Percentiles rank a stretch among this genome's conserved stretches.
phyloP scores from a whole-genome alignment of 2,329 filamentous ascomycete genomes.

The Tympanopsis confertula region DNA sequence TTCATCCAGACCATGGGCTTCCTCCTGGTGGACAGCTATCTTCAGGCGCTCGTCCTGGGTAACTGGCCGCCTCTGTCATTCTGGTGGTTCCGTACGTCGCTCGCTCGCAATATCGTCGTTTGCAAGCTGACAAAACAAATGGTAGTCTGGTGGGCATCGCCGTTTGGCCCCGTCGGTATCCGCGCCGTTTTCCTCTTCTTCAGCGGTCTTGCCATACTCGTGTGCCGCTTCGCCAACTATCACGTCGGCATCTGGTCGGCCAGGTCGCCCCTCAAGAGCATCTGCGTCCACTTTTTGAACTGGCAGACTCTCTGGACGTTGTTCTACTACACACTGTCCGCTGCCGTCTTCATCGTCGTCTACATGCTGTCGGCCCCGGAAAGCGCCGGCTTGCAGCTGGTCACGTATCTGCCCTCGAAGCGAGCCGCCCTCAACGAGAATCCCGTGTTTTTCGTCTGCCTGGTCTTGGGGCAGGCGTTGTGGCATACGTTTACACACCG shows the following conservation, averaged over 20 bases:
- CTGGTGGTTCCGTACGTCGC: neutral
- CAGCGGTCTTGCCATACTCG: slow-evolving; percentile 64
- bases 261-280: slow-evolving; percentile 52
- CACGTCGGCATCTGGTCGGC: slow-evolving; percentile 66
- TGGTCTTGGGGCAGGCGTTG: slow-evolving; percentile 57
- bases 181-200: slow-evolving; percentile 67
- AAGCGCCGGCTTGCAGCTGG: slow-evolving; percentile 55
- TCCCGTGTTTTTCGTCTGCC: slow-evolving; percentile 66
- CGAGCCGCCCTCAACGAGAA: slow-evolving; percentile 74
- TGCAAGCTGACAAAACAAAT: slow-evolving; percentile 1
- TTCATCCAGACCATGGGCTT: slow-evolving; percentile 69
- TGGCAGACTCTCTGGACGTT: slow-evolving; percentile 57
- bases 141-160: slow-evolving; percentile 78
- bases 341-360: slow-evolving; percentile 67
- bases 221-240: slow-evolving; percentile 76
- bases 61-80: slow-evolving; percentile 57
- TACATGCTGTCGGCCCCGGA: slow-evolving; percentile 63
- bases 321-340: slow-evolving; percentile 67
- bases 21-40: slow-evolving; percentile 61
- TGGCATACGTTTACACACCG: slow-evolving; percentile 63
- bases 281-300: slow-evolving; percentile 43
- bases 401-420: slow-evolving; percentile 61
- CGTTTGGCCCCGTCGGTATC: slow-evolving; percentile 63
- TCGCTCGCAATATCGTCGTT: neutral
- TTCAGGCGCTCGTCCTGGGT: slow-evolving; percentile 59